phyloP scores from a whole-genome alignment of 208 protist genomes.

The Leishmania amazonensis region DNA sequence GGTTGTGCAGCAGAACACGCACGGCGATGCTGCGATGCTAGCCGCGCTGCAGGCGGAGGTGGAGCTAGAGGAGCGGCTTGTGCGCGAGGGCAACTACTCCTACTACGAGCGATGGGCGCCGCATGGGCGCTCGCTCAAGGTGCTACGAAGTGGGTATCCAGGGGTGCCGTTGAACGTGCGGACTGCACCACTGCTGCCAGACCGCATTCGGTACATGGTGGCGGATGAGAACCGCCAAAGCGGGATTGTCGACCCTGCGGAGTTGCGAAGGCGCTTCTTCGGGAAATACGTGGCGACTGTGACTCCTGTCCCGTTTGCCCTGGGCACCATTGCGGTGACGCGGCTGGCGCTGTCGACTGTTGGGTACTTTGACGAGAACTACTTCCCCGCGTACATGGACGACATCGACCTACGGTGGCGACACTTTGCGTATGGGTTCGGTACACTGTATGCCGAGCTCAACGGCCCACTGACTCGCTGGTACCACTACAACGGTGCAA shows the following conservation, averaged over 20 bases:
- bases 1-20: conserved; percentile 19
- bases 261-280: conserved; percentile 28
- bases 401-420: conserved; percentile 42
- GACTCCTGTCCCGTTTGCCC: conserved; percentile 9
- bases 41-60: conserved; percentile 32
- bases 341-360: conserved; percentile 33
- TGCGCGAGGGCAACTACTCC: conserved; percentile 19
- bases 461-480: conserved; percentile 2
- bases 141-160: conserved; percentile 37
- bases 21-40: conserved; percentile 34
- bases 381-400: conserved; percentile 47
- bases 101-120: conserved; percentile 38
- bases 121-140: conserved; percentile 31
- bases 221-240: conserved; percentile 21
- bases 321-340: conserved; percentile 31
- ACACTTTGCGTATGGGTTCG: conserved; percentile 13
- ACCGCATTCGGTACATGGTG: conserved; percentile 39
- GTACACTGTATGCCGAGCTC: background rate
- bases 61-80: conserved; percentile 29
- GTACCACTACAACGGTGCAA: conserved; percentile 33
- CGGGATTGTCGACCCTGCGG: background rate
- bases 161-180: conserved; percentile 34
- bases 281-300: conserved; percentile 29
- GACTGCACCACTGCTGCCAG: conserved; percentile 39
- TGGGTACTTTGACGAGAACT: conserved; percentile 55